Evolutionary conservation across 1,284 basidiomycete genomes (phyloP).

Genomic region (Ganoderma leucocontextum): DNA sequence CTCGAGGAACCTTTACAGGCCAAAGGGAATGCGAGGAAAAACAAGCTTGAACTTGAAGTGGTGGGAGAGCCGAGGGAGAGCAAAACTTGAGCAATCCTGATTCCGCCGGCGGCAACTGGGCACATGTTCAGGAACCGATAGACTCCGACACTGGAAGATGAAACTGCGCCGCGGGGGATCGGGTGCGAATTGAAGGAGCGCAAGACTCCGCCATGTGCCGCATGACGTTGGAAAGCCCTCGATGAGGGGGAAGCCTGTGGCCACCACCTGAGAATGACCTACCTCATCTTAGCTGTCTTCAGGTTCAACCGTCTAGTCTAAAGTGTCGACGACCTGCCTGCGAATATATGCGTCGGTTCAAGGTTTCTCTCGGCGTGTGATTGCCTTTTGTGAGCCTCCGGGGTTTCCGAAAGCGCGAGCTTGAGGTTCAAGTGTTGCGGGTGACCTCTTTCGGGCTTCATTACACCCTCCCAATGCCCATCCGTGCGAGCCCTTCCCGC

Average conservation of each 20-base stretch:
- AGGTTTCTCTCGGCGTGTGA: slow-evolving; percentile 17
- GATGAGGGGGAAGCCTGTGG: neutral
- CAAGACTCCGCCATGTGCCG: neutral
- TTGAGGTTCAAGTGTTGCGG: slow-evolving; percentile 12
- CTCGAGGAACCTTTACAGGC: neutral
- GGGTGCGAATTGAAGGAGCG: neutral
- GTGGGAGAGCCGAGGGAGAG: neutral
- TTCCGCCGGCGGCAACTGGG: neutral
- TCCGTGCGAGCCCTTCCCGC: neutral
- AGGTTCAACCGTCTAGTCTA: neutral
- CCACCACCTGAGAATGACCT: neutral
- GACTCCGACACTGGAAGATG: neutral
- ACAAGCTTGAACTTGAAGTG: neutral
- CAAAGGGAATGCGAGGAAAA: neutral
- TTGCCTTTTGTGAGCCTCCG: slow-evolving; percentile 16
- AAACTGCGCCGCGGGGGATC: neutral
- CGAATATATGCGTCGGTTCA: slow-evolving; percentile 9
- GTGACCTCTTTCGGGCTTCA: neutral
- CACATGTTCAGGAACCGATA: neutral
- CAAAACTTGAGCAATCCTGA: slow-evolving; percentile 19
- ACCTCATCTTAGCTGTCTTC: neutral
- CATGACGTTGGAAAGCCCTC: neutral
- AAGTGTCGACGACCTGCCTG: neutral
- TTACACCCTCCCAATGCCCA: neutral
- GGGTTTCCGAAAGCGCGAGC: slow-evolving; percentile 19